phyloP scores from a whole-genome alignment of 1,284 basidiomycete species.

The Volvariella surrecta region DNA sequence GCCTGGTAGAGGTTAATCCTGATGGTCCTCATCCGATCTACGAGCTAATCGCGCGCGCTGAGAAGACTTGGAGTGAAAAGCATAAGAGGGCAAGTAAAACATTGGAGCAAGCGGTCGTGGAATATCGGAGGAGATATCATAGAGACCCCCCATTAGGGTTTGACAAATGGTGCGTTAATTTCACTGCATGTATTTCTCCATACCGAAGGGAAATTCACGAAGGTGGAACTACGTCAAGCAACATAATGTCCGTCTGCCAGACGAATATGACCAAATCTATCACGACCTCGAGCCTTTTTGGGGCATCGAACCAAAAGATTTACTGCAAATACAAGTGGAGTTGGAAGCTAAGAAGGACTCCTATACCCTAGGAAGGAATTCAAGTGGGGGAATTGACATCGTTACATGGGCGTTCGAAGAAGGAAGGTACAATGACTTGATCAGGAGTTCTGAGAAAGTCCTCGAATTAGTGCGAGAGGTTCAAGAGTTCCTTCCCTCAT shows the following conservation, averaged over 20 bases:
- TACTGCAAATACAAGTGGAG: conserved; percentile 22
- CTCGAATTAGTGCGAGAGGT: conserved; percentile 24
- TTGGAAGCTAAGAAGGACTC: conserved; percentile 24
- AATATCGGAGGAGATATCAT: conserved; percentile 37
- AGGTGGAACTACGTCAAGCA: conserved; percentile 48
- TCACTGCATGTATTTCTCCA: neutral
- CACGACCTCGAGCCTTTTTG: conserved; percentile 40
- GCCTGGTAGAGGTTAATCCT: conserved; percentile 27
- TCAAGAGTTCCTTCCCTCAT: conserved; percentile 24
- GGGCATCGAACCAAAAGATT: conserved; percentile 32
- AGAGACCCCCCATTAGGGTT: conserved; percentile 37
- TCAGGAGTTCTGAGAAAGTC: conserved; percentile 14
- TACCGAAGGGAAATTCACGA: neutral
- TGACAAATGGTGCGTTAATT: conserved; percentile 28
- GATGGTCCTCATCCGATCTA: conserved; percentile 36
- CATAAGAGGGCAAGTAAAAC: conserved; percentile 37
- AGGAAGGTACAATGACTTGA: conserved; percentile 13
- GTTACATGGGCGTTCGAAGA: conserved; percentile 23
- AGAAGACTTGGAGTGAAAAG: conserved; percentile 38
- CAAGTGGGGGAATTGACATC: conserved; percentile 13
- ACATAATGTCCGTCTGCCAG: conserved; percentile 41
- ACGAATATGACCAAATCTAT: conserved; percentile 46
- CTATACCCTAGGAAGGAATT: conserved; percentile 26
- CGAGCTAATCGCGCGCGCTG: conserved; percentile 36
- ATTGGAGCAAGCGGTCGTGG: conserved; percentile 37